Evolutionary conservation across 2,329 filamentous ascomycete species (phyloP).

Genomic region (Colletotrichum ledebouriae): DNA sequence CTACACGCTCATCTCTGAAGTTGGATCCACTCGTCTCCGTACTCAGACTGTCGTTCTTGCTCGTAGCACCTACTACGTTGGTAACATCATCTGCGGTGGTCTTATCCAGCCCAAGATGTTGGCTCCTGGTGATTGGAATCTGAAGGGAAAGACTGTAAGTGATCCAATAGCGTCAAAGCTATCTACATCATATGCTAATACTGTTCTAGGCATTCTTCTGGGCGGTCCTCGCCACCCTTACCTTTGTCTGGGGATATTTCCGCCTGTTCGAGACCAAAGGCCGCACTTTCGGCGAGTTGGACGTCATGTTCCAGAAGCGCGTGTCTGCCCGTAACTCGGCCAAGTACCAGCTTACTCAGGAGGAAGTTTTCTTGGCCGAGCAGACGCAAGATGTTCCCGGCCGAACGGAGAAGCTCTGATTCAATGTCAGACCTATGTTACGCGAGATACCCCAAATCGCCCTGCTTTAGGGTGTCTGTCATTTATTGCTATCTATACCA

Average conservation of each 20-base stretch:
- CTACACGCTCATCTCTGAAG: slow-evolving; percentile 60
- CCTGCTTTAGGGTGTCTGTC: background rate
- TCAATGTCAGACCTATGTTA: background rate
- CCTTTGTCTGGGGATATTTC: slow-evolving; percentile 58
- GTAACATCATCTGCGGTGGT: slow-evolving; percentile 57
- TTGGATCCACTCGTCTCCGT: slow-evolving; percentile 60
- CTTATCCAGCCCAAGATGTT: slow-evolving; percentile 56
- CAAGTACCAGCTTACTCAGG: slow-evolving; percentile 52
- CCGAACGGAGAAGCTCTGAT: slow-evolving; percentile 31
- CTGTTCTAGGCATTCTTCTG: slow-evolving; percentile 57
- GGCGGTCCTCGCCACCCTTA: slow-evolving; percentile 53
- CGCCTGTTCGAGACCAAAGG: slow-evolving; percentile 60
- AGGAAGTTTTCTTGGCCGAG: slow-evolving; percentile 48
- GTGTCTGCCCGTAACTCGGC: slow-evolving; percentile 56
- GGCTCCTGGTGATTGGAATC: slow-evolving; percentile 56
- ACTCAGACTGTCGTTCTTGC: slow-evolving; percentile 62
- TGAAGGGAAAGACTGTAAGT: slow-evolving; percentile 54
- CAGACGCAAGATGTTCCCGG: slow-evolving; percentile 18
- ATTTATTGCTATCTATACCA: slow-evolving; percentile 29
- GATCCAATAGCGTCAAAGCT: slow-evolving; percentile 17
- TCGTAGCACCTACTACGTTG: slow-evolving; percentile 57
- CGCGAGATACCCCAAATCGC: slow-evolving; percentile 24
- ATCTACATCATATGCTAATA: slow-evolving; percentile 29
- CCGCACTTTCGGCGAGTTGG: slow-evolving; percentile 60
- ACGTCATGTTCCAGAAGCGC: slow-evolving; percentile 57